A percentile compares a stretch with the other conserved stretches of the same genome.
Evolutionary conservation across 164 flowering plant genomes (phyloP).

Genomic region (Kingdonia uniflora): DNA sequence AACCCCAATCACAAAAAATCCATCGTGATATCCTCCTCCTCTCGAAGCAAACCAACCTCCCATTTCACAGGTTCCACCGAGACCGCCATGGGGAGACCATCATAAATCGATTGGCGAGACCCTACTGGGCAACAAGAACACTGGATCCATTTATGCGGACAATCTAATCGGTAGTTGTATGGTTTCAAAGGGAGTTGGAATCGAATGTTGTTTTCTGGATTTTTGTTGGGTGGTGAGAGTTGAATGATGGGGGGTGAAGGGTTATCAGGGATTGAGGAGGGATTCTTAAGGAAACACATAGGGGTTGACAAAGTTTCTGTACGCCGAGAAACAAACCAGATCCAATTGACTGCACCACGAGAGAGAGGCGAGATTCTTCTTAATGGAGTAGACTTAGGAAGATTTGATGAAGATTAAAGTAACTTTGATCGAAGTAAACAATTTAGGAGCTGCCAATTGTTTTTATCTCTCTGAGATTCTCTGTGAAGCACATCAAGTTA

Average conservation of each 20-base stretch:
- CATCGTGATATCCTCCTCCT: slow-evolving; percentile 8
- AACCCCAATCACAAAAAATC: slow-evolving; percentile 15
- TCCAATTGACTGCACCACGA: no score
- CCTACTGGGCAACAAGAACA: slow-evolving; percentile 79
- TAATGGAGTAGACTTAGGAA: no score
- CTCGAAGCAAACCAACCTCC: slow-evolving; percentile 5
- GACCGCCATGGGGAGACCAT: slow-evolving; percentile 7
- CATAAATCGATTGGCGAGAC: slow-evolving; percentile 82
- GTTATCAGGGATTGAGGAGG: slow-evolving; percentile 75
- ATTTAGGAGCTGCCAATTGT: no score
- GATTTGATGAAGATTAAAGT: no score
- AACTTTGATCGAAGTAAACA: no score
- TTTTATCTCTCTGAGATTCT: no score
- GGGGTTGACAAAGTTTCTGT: slow-evolving; percentile 15
- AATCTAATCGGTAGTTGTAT: slow-evolving; percentile 20
- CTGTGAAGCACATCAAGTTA: no score
- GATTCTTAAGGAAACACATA: slow-evolving; percentile 61
- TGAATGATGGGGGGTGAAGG: no score
- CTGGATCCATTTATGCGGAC: slow-evolving; percentile 40
- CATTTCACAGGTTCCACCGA: background rate
- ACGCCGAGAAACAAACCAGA: no score
- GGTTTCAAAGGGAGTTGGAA: slow-evolving; percentile 45
- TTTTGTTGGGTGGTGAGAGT: no score
- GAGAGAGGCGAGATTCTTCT: no score
- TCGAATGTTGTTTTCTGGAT: slow-evolving; percentile 15